Base-by-base conservation (phyloP, 352 stramenopile species). In the Blastocystis sp. region DNA sequence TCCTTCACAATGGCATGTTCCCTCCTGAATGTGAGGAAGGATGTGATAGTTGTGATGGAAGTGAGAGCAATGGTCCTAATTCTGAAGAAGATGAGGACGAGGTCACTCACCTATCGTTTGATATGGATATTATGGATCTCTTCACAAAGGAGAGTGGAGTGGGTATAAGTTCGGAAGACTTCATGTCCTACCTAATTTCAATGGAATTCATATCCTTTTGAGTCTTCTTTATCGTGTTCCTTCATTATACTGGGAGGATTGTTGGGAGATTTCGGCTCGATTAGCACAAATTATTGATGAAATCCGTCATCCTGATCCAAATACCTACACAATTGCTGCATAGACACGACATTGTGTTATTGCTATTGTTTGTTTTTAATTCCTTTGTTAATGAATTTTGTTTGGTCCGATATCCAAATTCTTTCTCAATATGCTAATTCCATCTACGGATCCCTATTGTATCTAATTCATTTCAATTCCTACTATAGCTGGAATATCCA, bases 151-250 rank as follows among this genome's bases (percentile, higher is more conserved):
- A 84, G 19, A 66, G 73, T 42, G 22, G 30, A 17, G 33, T 66
- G 33, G 48, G 53, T 56, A 84, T 84, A 54, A 68, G 48, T 37
- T 84, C 73, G 24, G 73, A 84, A 42, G 73, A 84, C 53, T 66
- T 84, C 48, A 33, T 84, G n/a, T 62, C 19, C 1, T 84, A 84
- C n/a, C 73, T 84, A 6, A 22, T 84, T 33, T 68, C 48, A 5
- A 84, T 84, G 73, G 33, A 84, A 22, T 84, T 84, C 51, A 84
- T 84, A 84, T 84, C 73, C 73, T 84, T 56, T 48, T 37, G 24
- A 9, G n/a, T 30, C 17, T 4, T 6, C 17, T 22, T 64, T 19
- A 27, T 81, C 3, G 70, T 35, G 33, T 33, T 51, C 35, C 73
- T 84, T 84, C 64, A 84, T 27, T n/a, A 13, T 2, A 84, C 51